A percentile compares a stretch with the other conserved stretches of the same genome.
Conservation (phyloP, 2,329 filamentous ascomycete species). For the Epicoccum nigrum region DNA sequence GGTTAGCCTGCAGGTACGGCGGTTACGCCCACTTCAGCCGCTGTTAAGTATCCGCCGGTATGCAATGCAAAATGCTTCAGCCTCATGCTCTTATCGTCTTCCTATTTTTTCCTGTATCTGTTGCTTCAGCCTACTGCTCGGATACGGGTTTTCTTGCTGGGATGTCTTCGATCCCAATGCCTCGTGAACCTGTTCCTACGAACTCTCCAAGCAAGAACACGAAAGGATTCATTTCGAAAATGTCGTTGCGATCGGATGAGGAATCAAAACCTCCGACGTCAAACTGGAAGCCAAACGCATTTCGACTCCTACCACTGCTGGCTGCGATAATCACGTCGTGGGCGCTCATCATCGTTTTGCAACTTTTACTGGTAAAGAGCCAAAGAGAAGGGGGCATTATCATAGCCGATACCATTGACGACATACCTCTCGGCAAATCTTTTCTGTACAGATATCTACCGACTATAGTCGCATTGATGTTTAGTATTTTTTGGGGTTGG, state of each 20-base stretch:
- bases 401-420: constrained; percentile 44
- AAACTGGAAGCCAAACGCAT: constrained; percentile 29
- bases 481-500: constrained; percentile 65
- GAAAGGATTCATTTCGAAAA: not conserved
- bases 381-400: constrained; percentile 51
- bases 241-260: not conserved
- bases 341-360: constrained; percentile 52
- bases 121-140: not conserved
- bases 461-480: constrained; percentile 60
- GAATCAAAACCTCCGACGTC: not conserved
- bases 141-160: not conserved
- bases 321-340: constrained; percentile 19
- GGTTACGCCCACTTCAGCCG: constrained; percentile 8
- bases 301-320: constrained; percentile 22
- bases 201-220: not conserved
- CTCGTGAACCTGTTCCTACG: not conserved
- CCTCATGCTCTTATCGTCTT: not conserved
- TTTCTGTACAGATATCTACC: constrained; percentile 60
- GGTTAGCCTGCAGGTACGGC: constrained; percentile 11
- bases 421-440: constrained; percentile 49
- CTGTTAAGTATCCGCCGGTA: constrained; percentile 8
- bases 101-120: not conserved
- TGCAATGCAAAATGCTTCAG: constrained; percentile 7
- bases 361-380: constrained; percentile 53
- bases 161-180: not conserved